Evolutionary conservation across 805 yeast genomes (phyloP), one percentile per base, ranked within the genome.

Genomic region (Tetrapisispora fleetii): DNA sequence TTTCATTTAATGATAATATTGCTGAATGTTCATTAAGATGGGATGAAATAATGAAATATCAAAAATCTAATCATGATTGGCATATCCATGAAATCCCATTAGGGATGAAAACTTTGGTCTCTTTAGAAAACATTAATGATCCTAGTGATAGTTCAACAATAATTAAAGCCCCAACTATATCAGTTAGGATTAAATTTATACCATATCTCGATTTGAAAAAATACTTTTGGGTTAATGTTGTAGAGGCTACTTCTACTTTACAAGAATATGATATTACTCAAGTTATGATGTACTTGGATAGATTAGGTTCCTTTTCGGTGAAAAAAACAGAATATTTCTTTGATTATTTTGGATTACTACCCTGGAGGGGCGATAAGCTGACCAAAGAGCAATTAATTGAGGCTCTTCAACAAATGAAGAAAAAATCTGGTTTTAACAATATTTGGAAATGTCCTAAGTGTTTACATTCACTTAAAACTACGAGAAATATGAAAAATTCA

Each of bases 371-470:
- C 8, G 81, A 76, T 43, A 62, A 64, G 4, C 58, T 79, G n/a
- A 62, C 72, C 1, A 61, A 64, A 47, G 69, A 67, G 1, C 76
- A 79, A 56, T 62, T 78, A 14, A 65, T 75, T 21, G 76, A 73
- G 17, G 68, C 70, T 44, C 64, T 80, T 44, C 81, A 78, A 52
- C 60, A 58, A 2, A 71, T 72, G 55, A 60, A 56, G 35, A 58
- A 54, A 36, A 48, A 58, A 4, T 48, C 63, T 6, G 62, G 59
- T 14, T 86, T 58, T 43, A 60, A 52, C 43, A 78, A 74, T 44
- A 72, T 85, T 33, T 78, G 80, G 50, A 75, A 74, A 48, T 93
- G 98, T 60, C 98, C 98, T 0, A 72, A 84, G 11, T 93, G 98
- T 66, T 73, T 75, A 46, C 76, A 76, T 54, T 79, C 83, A 18